Percentiles rank a stretch among this genome's conserved stretches.
These are phyloP conservation scores for Pyrus hybrid DNA, from an alignment of 331 rosid genomes.

Conservation along the genomic window DNA sequence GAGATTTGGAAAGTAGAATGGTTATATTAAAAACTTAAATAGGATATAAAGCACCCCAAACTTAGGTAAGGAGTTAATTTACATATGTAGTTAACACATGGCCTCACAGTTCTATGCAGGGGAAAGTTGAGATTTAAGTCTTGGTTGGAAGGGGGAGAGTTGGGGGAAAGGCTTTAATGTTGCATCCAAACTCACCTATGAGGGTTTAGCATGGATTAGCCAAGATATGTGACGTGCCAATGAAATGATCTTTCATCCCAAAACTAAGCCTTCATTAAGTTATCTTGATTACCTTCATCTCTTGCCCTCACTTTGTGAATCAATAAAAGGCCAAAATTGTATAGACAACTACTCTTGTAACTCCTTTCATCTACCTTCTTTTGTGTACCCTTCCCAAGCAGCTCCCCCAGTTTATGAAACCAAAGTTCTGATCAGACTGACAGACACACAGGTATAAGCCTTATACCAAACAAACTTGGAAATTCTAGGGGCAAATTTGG, in stretches of 20 bases:
- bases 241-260: not conserved
- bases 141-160: not conserved
- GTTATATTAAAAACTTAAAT: not conserved
- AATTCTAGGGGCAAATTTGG: not conserved
- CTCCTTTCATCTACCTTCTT: not conserved
- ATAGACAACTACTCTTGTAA: not conserved
- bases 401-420: not conserved
- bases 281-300: not conserved
- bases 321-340: not conserved
- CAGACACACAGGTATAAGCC: not conserved
- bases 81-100: not conserved
- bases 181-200: not conserved
- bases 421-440: not conserved
- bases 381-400: not conserved
- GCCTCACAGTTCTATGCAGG: not conserved
- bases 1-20: not conserved
- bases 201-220: not conserved
- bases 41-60: not conserved
- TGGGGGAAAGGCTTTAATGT: not conserved
- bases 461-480: not conserved
- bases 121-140: not conserved
- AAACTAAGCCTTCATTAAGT: not conserved
- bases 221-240: no score
- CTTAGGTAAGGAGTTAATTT: not conserved
- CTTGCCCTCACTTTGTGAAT: no score